These are phyloP conservation scores for Kuraishia hungarica DNA, from an alignment of 805 yeast species.

Conservation along the genomic window DNA sequence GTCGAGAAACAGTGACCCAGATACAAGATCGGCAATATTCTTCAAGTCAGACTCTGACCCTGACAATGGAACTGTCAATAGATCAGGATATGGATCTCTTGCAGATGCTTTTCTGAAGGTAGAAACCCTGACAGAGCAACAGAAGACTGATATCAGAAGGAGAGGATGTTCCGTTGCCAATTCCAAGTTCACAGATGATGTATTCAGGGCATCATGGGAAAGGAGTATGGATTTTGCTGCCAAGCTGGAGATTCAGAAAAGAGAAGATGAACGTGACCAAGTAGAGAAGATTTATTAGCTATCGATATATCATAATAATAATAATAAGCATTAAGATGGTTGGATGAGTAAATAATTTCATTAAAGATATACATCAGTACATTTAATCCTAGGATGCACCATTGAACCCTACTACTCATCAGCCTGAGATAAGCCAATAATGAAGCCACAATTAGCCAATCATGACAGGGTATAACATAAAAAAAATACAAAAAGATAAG, in stretches of 20 bases:
- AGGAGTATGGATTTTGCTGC: slow-evolving; percentile 2
- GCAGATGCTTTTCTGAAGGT: slow-evolving; percentile 33
- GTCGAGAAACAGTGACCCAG: slow-evolving; percentile 8
- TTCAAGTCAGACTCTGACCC: slow-evolving; percentile 62
- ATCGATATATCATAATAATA: neutral
- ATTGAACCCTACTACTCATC: neutral
- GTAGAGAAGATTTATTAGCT: slow-evolving; percentile 7
- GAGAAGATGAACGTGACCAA: slow-evolving; percentile 7
- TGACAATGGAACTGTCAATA: slow-evolving; percentile 30
- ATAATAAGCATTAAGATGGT: too few species aligned
- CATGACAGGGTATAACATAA: neutral
- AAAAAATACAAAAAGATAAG: too few species aligned
- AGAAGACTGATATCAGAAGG: slow-evolving; percentile 4
- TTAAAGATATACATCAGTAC: too few species aligned
- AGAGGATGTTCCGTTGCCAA: slow-evolving; percentile 5
- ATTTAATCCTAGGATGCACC: neutral
- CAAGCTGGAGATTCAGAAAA: slow-evolving; percentile 5
- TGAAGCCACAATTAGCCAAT: neutral
- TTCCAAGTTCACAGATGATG: slow-evolving; percentile 4
- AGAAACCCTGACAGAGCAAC: slow-evolving; percentile 4
- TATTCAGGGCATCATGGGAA: slow-evolving; percentile 3
- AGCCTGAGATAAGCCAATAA: neutral
- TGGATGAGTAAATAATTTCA: too few species aligned
- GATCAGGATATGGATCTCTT: slow-evolving; percentile 32
- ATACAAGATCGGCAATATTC: slow-evolving; percentile 31